Evolutionary conservation across 2,329 filamentous ascomycete genomes (phyloP).

Genomic region (Magnaporthiopsis rhizophila): DNA sequence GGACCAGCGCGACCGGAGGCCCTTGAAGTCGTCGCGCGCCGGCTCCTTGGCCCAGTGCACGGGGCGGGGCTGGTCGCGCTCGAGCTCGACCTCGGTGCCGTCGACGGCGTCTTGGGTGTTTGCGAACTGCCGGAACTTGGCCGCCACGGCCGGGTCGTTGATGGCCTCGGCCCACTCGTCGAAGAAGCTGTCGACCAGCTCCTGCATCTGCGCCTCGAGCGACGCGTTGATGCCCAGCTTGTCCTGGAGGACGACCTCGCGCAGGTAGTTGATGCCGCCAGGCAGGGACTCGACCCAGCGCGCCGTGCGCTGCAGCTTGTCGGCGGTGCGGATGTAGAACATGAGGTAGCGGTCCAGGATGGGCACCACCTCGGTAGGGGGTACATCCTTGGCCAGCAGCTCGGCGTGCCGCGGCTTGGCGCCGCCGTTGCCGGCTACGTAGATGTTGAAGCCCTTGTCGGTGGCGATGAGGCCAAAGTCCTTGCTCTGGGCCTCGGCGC

Average conservation of each 20-base stretch:
- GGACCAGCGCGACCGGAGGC: slow-evolving; percentile 54
- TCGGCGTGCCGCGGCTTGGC: slow-evolving; percentile 77
- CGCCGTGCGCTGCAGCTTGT: slow-evolving; percentile 82
- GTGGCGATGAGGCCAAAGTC: slow-evolving; percentile 90
- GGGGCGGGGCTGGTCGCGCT: slow-evolving; percentile 66
- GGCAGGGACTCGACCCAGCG: slow-evolving; percentile 81
- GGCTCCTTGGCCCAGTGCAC: slow-evolving; percentile 68
- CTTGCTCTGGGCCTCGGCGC: slow-evolving; percentile 86
- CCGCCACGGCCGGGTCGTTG: slow-evolving; percentile 56
- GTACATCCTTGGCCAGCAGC: slow-evolving; percentile 77
- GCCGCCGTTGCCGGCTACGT: slow-evolving; percentile 82
- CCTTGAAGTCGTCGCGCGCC: slow-evolving; percentile 63
- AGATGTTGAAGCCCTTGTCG: slow-evolving; percentile 90
- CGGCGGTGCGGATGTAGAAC: slow-evolving; percentile 89
- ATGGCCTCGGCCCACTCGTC: slow-evolving; percentile 88
- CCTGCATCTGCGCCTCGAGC: slow-evolving; percentile 81
- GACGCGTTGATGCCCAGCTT: slow-evolving; percentile 77
- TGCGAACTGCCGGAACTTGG: slow-evolving; percentile 72
- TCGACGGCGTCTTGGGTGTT: slow-evolving; percentile 69
- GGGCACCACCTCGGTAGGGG: slow-evolving; percentile 71
- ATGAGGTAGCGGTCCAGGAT: slow-evolving; percentile 85
- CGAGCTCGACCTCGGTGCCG: slow-evolving; percentile 60
- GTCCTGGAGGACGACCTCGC: slow-evolving; percentile 76
- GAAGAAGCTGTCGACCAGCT: slow-evolving; percentile 76
- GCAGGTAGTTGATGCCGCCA: slow-evolving; percentile 75